Conservation (phyloP, 2,329 filamentous ascomycete genomes). For the Dactylellina parvicollis region DNA sequence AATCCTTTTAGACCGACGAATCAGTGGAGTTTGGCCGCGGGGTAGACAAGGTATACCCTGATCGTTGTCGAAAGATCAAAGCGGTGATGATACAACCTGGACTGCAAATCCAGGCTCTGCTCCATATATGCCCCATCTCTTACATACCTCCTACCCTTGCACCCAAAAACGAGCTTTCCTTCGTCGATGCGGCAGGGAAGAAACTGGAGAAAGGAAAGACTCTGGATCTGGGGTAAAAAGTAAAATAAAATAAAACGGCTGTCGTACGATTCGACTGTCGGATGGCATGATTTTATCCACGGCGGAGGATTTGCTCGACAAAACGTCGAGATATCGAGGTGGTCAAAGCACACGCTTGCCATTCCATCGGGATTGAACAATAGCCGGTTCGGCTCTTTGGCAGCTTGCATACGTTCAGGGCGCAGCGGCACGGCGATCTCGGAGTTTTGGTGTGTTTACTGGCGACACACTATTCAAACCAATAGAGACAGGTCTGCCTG, state of each 20-base stretch:
- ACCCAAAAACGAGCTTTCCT: neutral
- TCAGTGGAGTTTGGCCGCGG: conserved; percentile 36
- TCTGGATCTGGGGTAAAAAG: conserved; percentile 28
- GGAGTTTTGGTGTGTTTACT: conserved; percentile 43
- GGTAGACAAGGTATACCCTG: conserved; percentile 52
- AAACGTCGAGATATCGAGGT: conserved; percentile 31
- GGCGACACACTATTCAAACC: conserved; percentile 18
- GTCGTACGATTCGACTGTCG: neutral
- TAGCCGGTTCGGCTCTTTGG: conserved; percentile 54
- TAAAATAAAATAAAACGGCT: neutral
- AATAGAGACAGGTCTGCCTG: conserved; percentile 3
- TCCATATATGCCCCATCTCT: neutral
- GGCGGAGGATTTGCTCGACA: conserved; percentile 17
- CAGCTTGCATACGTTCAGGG: conserved; percentile 43
- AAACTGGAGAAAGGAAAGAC: conserved; percentile 2
- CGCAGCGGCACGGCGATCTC: conserved; percentile 47
- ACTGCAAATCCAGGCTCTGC: conserved; percentile 2
- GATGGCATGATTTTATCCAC: conserved; percentile 41
- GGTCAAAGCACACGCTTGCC: conserved; percentile 50
- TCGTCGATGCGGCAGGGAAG: conserved; percentile 2
- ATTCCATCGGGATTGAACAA: conserved; percentile 47
- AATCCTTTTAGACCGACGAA: conserved; percentile 28
- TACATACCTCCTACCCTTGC: neutral
- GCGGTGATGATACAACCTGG: conserved; percentile 28
- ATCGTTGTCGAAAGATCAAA: conserved; percentile 25